Evolutionary conservation across 768 basidiomycete species (phyloP), one percentile per base, ranked within the genome.

Genomic region (Arthromyces matolae): DNA sequence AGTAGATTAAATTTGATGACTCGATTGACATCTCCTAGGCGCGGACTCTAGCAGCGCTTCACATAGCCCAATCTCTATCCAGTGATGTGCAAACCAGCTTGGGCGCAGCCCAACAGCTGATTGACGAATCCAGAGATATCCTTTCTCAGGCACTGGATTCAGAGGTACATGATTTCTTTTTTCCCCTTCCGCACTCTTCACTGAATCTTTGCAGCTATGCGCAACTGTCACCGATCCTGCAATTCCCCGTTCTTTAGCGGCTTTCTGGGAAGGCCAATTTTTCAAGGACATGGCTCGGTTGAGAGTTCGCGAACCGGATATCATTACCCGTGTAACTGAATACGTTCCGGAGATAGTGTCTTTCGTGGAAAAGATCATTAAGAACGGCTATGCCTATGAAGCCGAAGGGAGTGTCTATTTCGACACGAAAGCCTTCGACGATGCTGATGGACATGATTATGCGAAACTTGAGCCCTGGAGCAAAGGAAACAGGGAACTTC

Each of bases 391-490:
- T 60, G 93, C 78, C 20, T 80, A 80, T 53, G 75, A 73, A 53
- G 67, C 71, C 7, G 73, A 76, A 52, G 93, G 93, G 13, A 92
- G 86, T 65, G 82, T 97, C 23, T 97, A 94, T 68, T 97, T 97
- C 58, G 89, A 96, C 66, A 94, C 91, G 0, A 68, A 69, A 39
- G 77, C 78, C 31, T 97, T 95, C 57, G 90, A 95, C 64, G 76
- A 77, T 35, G 77, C 84, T 12, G 77, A 82, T 49, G 76, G 71
- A 4, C 94, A 98, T 60, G 71, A 80, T 49, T 99, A 98, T 60
- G 93, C 93, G 8, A 98, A 97, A 68, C 71, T 98, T 32, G 91
- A 94, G 60, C 94, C 96, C 3, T 92, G 92, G 84, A 94, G 87
- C 64, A 95, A 93, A 70, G 92, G 91, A 14, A 96, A 99, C 65